Base-by-base conservation (phyloP, 2,329 filamentous ascomycete species). In the Verruconis gallopava region DNA sequence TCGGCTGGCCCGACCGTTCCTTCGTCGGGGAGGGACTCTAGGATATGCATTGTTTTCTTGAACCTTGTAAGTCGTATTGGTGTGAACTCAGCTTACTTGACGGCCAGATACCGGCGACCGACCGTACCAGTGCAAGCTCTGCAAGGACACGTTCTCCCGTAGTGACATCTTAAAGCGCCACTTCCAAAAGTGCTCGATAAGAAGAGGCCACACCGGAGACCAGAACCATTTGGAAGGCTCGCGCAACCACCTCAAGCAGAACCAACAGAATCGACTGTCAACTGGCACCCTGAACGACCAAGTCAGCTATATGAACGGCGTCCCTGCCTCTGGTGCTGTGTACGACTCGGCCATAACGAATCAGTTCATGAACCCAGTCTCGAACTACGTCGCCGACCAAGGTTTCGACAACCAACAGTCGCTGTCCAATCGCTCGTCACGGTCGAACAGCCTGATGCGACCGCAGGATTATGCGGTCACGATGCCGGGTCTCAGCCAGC, bases 121-220 rank as follows among this genome's bases (percentile, higher is more conserved):
- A 51, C 91, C 91, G 44, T 98, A 98, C 68, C 93, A 93, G 78
- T 98, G 91, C 66, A 85, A 93, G 50, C 72, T 98, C 40, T 98
- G 91, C 71, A 86, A 91, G 62, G 91, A 96, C 64, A 96, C 88
- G 22, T 98, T 98, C 65, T 94, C 85, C 38, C 81, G 91, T 61
- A 94, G 86, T 71, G 91, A 98, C 59, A 96, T 98, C 50, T 69
- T 98, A 55, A 98, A 98, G 72, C 85, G 91, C 50, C 91, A 98
- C 67, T 98, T 96, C 66, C 88, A 95, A 64, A 98, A 98, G 70
- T 98, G 91, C 68, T 95, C 91, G 30, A 85, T 95, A 50, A 80
- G 91, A 55, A 81, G 91, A 58, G 91, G 91, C 45, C 96, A 96
- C 65, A 89, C 91, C 42, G 94, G 86, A 13, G 88, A 88, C 53